A percentile compares a stretch with the other conserved stretches of the same genome.
Evolutionary conservation across 768 basidiomycete genomes (phyloP).

Genomic region (Pleurotus pulmonarius): DNA sequence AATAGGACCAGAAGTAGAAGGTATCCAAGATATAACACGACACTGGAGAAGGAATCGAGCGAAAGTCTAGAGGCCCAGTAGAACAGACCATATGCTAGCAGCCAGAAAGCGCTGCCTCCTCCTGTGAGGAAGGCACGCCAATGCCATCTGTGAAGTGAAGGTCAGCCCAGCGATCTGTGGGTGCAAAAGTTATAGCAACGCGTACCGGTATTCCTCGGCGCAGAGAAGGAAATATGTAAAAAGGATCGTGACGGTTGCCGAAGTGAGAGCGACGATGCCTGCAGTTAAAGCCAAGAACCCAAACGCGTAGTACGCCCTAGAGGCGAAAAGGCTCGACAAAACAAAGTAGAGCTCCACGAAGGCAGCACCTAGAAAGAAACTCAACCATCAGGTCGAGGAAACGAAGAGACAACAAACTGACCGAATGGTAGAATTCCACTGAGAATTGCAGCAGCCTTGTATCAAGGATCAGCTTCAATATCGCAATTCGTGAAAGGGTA

Average conservation of each 20-base stretch:
- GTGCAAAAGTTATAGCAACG: conserved; percentile 9
- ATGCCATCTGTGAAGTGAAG: conserved; percentile 66
- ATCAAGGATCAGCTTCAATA: conserved; percentile 4
- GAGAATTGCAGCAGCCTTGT: conserved; percentile 67
- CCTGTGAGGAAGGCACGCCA: conserved; percentile 94
- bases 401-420: conserved; percentile 24
- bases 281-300: conserved; percentile 91
- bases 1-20: conserved; percentile 78
- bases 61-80: conserved; percentile 88
- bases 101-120: conserved; percentile 90
- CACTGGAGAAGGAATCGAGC: conserved; percentile 76
- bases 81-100: conserved; percentile 83
- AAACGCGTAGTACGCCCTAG: conserved; percentile 92
- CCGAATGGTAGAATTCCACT: conserved; percentile 92
- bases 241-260: conserved; percentile 86
- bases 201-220: conserved; percentile 89
- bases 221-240: conserved; percentile 91
- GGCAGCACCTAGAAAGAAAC: conserved; percentile 66
- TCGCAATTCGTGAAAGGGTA: conserved; percentile 4
- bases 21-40: conserved; percentile 88
- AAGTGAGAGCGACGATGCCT: conserved; percentile 77
- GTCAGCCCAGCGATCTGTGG: background rate
- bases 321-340: conserved; percentile 87
- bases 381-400: background rate
- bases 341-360: conserved; percentile 96